Evolutionary conservation across 2,329 filamentous ascomycete species (phyloP), one percentile per base, ranked within the genome.

Genomic region (Cladophialophora chaetospira): DNA sequence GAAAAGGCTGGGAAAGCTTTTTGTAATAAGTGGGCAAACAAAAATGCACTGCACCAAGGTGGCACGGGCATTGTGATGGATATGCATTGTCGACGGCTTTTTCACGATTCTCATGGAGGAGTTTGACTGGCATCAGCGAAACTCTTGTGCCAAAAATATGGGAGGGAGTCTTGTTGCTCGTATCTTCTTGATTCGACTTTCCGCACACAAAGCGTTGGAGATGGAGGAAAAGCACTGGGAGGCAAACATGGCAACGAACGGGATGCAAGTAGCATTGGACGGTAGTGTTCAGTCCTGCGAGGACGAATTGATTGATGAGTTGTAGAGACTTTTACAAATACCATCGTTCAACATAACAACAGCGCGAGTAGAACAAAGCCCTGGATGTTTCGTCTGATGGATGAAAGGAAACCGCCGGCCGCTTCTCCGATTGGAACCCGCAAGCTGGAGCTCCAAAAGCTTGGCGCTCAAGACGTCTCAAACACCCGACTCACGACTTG

Each of bases 71-170:
- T 38, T 38, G 46, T 49, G 46, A 51, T 45, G 38, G 52, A 49
- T 42, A 52, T 48, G 51, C 48, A 43, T 19, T 26, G 35, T 40
- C 29, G 46, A 53, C 29, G 45, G 50, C 38, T 28, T 51, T 43
- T 57, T 61, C 26, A 58, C 49, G 59, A 61, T 61, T 61, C 55
- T 58, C 52, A 55, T 48, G 59, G 55, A 50, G 55, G 55, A 56
- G 31, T 38, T 58, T 56, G 35, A 31, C 36, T 50, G 21, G 9
- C 26, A 3, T 4, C 44, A 51, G 29, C 33, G n/a, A 40, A 28
- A 44, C 48, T 51, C 48, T 28, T 43, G 23, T 51, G 48, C 48
- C 19, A 42, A 42, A 42, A 26, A 19, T 33, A 21, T 43, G 17
- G 49, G 55, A 49, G 43, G 44, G 28, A n/a, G 42, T 46, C 23